phyloP scores from a whole-genome alignment of 306 rosid species.

The Styphnolobium japonicum region DNA sequence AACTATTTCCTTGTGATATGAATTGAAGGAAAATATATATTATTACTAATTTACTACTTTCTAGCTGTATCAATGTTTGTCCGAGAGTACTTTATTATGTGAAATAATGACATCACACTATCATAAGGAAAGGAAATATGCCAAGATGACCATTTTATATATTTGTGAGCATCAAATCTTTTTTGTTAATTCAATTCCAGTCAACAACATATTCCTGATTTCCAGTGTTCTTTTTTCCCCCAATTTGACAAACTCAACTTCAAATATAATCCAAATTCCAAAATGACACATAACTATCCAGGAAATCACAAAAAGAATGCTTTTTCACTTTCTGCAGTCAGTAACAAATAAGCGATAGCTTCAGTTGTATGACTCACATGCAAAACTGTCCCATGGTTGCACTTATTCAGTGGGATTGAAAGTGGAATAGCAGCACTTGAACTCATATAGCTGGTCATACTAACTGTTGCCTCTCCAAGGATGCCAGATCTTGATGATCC shows the following conservation, averaged over 20 bases:
- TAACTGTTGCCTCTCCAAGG: constrained; percentile 58
- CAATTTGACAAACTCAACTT: background rate
- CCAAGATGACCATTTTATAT: background rate
- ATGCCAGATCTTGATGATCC: constrained; percentile 57
- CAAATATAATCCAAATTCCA: constrained; percentile 13
- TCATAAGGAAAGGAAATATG: constrained; percentile 18
- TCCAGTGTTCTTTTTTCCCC: background rate
- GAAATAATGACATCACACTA: background rate
- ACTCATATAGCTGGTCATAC: constrained; percentile 43
- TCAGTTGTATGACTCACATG: constrained; percentile 41
- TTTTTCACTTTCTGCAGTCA: background rate
- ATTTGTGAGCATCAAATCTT: background rate
- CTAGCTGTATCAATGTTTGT: background rate
- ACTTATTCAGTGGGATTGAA: constrained; percentile 50
- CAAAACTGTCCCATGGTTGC: constrained; percentile 51
- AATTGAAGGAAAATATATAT: background rate
- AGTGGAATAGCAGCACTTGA: constrained; percentile 46
- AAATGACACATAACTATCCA: constrained; percentile 16
- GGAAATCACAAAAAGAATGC: background rate
- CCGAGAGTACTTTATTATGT: background rate
- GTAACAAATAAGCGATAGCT: constrained; percentile 9
- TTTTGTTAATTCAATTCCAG: background rate
- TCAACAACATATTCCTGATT: background rate
- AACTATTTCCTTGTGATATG: background rate
- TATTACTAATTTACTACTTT: background rate